A percentile compares a stretch with the other conserved stretches of the same genome.
These are phyloP conservation scores for Penicillium sclerotigenum DNA, from an alignment of 2,329 filamentous ascomycete genomes.

Conservation along the genomic window DNA sequence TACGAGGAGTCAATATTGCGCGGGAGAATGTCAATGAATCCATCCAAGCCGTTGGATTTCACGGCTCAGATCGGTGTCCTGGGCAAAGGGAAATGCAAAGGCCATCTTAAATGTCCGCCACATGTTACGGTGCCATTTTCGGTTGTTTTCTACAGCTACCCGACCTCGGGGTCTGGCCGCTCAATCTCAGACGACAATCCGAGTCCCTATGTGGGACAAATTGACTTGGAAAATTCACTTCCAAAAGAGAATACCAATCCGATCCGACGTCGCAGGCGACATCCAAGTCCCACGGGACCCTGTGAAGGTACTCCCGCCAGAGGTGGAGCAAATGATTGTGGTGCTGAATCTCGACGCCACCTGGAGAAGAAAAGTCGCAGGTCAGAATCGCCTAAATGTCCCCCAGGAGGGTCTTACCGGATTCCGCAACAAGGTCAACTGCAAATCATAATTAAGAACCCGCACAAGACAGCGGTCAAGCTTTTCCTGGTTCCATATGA, in stretches of 20 bases:
- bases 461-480: slow-evolving; percentile 97
- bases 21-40: slow-evolving; percentile 93
- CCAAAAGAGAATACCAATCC: slow-evolving; percentile 45
- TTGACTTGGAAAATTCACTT: slow-evolving; percentile 83
- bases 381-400: slow-evolving; percentile 60
- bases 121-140: slow-evolving; percentile 90
- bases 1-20: slow-evolving; percentile 96
- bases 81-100: slow-evolving; percentile 82
- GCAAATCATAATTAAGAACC: slow-evolving; percentile 96
- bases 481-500: slow-evolving; percentile 93
- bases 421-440: slow-evolving; percentile 92
- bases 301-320: slow-evolving; percentile 6
- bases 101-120: slow-evolving; percentile 77
- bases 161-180: slow-evolving; percentile 61
- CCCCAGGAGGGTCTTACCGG: slow-evolving; percentile 84
- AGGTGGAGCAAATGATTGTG: slow-evolving; percentile 12
- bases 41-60: slow-evolving; percentile 88
- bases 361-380: slow-evolving; percentile 60
- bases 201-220: slow-evolving; percentile 90
- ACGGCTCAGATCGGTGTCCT: slow-evolving; percentile 92
- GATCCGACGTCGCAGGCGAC: slow-evolving; percentile 40
- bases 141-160: slow-evolving; percentile 94
- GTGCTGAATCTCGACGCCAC: slow-evolving; percentile 42
- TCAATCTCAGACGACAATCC: slow-evolving; percentile 75
- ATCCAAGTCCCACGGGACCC: slow-evolving; percentile 29